Percentiles rank a stretch among this genome's conserved stretches.
phyloP scores from a whole-genome alignment of 1,284 basidiomycete species.

The Mixia osmundae region DNA sequence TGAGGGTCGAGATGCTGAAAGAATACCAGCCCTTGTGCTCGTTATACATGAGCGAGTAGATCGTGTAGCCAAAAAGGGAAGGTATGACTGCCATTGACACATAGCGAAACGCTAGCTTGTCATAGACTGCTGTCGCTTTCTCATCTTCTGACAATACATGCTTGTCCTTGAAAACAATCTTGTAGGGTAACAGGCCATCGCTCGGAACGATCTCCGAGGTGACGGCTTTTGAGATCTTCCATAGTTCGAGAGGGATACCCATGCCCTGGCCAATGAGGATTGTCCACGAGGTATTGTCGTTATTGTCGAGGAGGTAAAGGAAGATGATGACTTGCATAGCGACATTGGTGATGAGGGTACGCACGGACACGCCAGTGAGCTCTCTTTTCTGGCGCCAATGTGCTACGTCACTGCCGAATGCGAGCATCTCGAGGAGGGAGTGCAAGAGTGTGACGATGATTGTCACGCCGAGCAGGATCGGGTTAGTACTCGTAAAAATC shows the following conservation, averaged over 20 bases:
- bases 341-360: slow-evolving; percentile 50
- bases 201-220: slow-evolving; percentile 45
- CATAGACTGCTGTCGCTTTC: slow-evolving; percentile 90
- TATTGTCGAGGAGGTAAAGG: slow-evolving; percentile 83
- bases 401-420: slow-evolving; percentile 48
- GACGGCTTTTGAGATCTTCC: slow-evolving; percentile 62
- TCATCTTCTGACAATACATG: slow-evolving; percentile 82
- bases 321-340: slow-evolving; percentile 40
- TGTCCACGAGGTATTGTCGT: slow-evolving; percentile 85
- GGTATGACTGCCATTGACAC: slow-evolving; percentile 73
- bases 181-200: slow-evolving; percentile 47
- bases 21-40: slow-evolving; percentile 60
- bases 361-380: slow-evolving; percentile 30
- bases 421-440: slow-evolving; percentile 78
- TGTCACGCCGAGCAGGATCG: slow-evolving; percentile 58
- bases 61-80: slow-evolving; percentile 55
- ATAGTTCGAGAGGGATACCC: slow-evolving; percentile 75
- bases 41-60: slow-evolving; percentile 66
- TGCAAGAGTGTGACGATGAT: slow-evolving; percentile 59
- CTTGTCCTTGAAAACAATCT: slow-evolving; percentile 65
- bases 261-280: slow-evolving; percentile 33
- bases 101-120: slow-evolving; percentile 67
- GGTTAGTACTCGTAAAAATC: slow-evolving; percentile 72
- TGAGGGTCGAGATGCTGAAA: slow-evolving; percentile 49
- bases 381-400: slow-evolving; percentile 73